Base-by-base conservation (phyloP, 148 eudicot genomes). In the Rhododendron henanense region DNA sequence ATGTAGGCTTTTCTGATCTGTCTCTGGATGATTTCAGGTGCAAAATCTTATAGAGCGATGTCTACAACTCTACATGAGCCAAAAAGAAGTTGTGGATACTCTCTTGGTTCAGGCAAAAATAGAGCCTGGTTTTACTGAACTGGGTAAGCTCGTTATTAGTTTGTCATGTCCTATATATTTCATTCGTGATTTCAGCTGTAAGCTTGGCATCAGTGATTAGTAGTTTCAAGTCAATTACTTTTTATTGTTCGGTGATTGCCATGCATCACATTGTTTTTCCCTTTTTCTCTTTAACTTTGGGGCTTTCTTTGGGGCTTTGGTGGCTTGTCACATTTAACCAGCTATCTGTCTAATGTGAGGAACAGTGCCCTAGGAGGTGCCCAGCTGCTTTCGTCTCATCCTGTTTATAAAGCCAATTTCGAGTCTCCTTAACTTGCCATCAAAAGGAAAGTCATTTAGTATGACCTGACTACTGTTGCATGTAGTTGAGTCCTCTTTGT, bases 21-120 rank as follows among this genome's bases (percentile, higher is more conserved):
- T 35, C 65, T 65, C 31, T 48, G 51, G 71, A 19, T 18, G 28
- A 84, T 84, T 84, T 74, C 91, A 96, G 99, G 98, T 96, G 80
- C 97, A 96, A 90, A 92, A 96, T 91, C 96, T 95, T 86, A 95
- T 96, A 85, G 99, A 96, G 88, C 87, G 90, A 79, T 96, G 99
- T 84, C 93, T 96, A 88, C 97, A 94, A 88, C 92, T 93, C 65
- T 90, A 95, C 89, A 96, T 96, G 99, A 95, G 91, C 91, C 93
- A 89, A 88, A 88, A 86, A 59, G 99, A 96, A 88, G 94, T 91
- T 74, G 92, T 95, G 84, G 87, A 39, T 80, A 91, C 92, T n/a
- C 94, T 96, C 45, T 91, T 84, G 79, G 84, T 76, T 78, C 92
- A 91, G 65, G 98, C 98, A 83, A 93, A 92, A 85, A 94, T 96